A percentile compares a stretch with the other conserved stretches of the same genome.
phyloP scores from a whole-genome alignment of 805 yeast species.

The Gaillardinia entomophila region DNA sequence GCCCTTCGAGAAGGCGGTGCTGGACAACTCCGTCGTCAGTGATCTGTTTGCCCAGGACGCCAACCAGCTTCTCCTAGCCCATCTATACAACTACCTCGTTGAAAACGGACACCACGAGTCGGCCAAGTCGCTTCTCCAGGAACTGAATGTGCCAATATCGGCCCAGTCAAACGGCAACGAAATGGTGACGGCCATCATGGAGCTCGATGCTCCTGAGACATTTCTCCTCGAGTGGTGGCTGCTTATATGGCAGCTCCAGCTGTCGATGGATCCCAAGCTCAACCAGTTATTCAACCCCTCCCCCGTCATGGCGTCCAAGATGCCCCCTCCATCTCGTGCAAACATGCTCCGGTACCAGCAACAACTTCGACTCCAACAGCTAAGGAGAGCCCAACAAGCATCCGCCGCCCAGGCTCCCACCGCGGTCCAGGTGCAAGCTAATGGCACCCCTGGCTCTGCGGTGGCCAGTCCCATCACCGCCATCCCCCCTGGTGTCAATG shows the following conservation, averaged over 20 bases:
- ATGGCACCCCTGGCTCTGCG: too few relatives aligned
- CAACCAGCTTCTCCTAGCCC: constrained; percentile 46
- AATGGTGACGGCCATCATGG: constrained; percentile 11
- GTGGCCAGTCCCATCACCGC: too few relatives aligned
- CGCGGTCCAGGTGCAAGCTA: too few relatives aligned
- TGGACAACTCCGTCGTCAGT: constrained; percentile 2
- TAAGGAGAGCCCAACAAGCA: constrained; percentile 16
- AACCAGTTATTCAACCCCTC: constrained; percentile 13
- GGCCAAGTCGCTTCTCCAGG: constrained; percentile 42
- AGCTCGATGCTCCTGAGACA: constrained; percentile 39
- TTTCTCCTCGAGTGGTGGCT: constrained; percentile 57
- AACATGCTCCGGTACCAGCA: constrained; percentile 15
- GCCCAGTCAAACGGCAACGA: constrained; percentile 1
- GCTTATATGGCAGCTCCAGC: constrained; percentile 43
- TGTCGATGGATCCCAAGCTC: constrained; percentile 31
- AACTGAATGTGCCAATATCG: constrained; percentile 36
- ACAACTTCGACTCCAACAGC: constrained; percentile 18
- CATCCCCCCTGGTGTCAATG: too few relatives aligned
- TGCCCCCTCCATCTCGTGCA: constrained; percentile 4
- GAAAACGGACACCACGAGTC: constrained; percentile 44
- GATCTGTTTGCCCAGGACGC: constrained; percentile 44
- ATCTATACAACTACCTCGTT: constrained; percentile 44
- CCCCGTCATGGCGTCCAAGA: neutral
- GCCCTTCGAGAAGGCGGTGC: too few relatives aligned
- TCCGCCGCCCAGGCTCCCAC: too few relatives aligned